phyloP scores from a whole-genome alignment of 108 stramenopile genomes.

The Cyclotella kingstonii region DNA sequence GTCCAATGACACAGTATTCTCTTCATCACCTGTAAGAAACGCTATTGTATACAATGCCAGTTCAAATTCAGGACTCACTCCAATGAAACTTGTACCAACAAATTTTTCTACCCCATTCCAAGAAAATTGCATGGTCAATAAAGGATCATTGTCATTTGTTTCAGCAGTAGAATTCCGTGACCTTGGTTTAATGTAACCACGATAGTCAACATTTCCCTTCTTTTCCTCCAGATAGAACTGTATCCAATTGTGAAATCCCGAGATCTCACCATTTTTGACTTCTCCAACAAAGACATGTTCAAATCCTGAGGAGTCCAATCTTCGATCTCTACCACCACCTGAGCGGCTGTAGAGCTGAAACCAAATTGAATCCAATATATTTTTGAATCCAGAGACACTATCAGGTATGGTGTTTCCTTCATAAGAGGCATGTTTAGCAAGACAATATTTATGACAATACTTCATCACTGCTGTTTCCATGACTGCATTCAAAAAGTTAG shows the following conservation, averaged over 20 bases:
- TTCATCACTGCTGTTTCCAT: constrained; percentile 90
- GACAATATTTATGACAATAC: constrained; percentile 81
- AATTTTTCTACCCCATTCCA: constrained; percentile 88
- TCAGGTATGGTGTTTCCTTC: constrained; percentile 52
- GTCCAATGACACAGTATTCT: constrained; percentile 60
- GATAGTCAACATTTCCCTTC: constrained; percentile 79
- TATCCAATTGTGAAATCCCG: constrained; percentile 94
- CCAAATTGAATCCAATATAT: constrained; percentile 79
- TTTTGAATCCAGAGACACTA: constrained; percentile 50
- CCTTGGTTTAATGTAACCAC: constrained; percentile 79
- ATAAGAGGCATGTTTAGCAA: constrained; percentile 45
- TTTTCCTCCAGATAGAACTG: constrained; percentile 86
- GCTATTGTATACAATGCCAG: constrained; percentile 89
- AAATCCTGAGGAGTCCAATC: constrained; percentile 83
- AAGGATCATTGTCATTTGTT: constrained; percentile 63
- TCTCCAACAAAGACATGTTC: constrained; percentile 96
- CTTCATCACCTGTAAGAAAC: constrained; percentile 68
- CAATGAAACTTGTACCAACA: constrained; percentile 78
- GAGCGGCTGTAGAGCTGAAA: constrained; percentile 83
- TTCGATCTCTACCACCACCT: constrained; percentile 26
- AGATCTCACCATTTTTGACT: constrained; percentile 66
- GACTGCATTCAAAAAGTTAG: constrained; percentile 61
- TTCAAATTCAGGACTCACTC: constrained; percentile 88
- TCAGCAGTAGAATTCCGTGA: constrained; percentile 52
- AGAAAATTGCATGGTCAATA: constrained; percentile 84